Evolutionary conservation across 2,329 filamentous ascomycete genomes (phyloP).

Genomic region (Botryosphaeria dothidea): DNA sequence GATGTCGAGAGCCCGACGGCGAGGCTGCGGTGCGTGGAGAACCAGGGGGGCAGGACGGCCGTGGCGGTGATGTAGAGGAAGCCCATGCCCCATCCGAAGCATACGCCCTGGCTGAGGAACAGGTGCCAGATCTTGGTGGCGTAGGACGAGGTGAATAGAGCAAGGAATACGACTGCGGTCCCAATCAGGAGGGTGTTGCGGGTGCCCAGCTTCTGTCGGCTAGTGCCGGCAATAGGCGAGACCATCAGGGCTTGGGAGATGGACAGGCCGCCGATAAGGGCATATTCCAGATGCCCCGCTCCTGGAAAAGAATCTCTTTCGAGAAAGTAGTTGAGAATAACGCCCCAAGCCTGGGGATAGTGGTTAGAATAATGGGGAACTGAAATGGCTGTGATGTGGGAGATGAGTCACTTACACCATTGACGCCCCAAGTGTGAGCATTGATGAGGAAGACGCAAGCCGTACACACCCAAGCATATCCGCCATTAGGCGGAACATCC

Average conservation of each 20-base stretch:
- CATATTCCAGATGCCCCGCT: conserved; percentile 33
- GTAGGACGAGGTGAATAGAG: conserved; percentile 36
- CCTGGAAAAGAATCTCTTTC: not conserved
- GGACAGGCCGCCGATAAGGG: conserved; percentile 38
- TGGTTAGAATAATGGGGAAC: not conserved
- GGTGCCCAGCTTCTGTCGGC: conserved; percentile 21
- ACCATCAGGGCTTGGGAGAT: conserved; percentile 29
- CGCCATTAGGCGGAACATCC: conserved; percentile 29
- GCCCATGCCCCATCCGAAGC: conserved; percentile 39
- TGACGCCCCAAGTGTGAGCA: conserved; percentile 34
- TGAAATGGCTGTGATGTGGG: not conserved
- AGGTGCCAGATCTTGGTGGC: conserved; percentile 37
- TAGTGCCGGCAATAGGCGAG: conserved; percentile 27
- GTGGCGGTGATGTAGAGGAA: conserved; percentile 37
- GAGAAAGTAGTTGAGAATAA: conserved; percentile 13
- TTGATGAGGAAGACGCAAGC: conserved; percentile 31
- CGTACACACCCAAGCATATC: conserved; percentile 40
- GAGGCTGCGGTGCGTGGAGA: conserved; percentile 34
- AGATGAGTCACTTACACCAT: conserved; percentile 22
- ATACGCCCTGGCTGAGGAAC: conserved; percentile 33
- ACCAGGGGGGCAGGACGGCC: conserved; percentile 41
- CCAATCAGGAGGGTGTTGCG: conserved; percentile 30
- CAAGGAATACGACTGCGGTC: conserved; percentile 29
- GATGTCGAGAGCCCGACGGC: conserved; percentile 38
- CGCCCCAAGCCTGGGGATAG: not conserved